Base-by-base conservation (phyloP, 1,284 basidiomycete species). In the Wolfiporia cocos region DNA sequence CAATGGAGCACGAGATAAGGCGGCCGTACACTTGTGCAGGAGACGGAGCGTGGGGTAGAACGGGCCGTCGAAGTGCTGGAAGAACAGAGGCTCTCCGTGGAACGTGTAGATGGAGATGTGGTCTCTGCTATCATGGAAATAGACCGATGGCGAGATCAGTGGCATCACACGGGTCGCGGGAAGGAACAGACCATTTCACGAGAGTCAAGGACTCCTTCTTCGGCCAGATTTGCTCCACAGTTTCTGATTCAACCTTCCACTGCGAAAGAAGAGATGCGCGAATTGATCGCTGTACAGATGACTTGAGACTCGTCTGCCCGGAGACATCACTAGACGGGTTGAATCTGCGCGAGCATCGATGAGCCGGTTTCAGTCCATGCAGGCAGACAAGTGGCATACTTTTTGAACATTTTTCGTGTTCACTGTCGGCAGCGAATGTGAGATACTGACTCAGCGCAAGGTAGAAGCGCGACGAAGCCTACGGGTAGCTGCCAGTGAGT, bases 1-100 rank as follows among this genome's bases (percentile, higher is more conserved):
- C 33, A 40, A 19, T 5, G 35, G 24, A 33, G 18, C 22, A 28
- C 26, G 29, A 49, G 43, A 24, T 23, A 38, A 36, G 31, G 18
- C 41, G 41, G 38, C 69, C 86, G 57, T 58, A 92, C 92, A 98
- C 70, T 88, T 86, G 66, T 99, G 96, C 46, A 98, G 68, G 4
- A 98, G 64, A 49, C 85, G 78, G 48, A 99, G 69, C 1, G 91
- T 92, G 3, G 96, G 95, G 58, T 85, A 85, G 57, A 91, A 82
- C 0, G 92, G 92, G 0, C 92, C 93, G 64, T 99, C 95, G 61
- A 91, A 94, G 65, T 97, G 93, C 64, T 99, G 94, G 73, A 97
- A 95, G 68, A 97, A 91, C 46, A 99, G 64, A 4, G 95, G 93
- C 58, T 88, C 84, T 35, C 82, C 76, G 50, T 92, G 78, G 28